Evolutionary conservation across 495 filamentous ascomycete genomes (phyloP), one percentile per base, ranked within the genome.

Genomic region (Penicillium nucicola): DNA sequence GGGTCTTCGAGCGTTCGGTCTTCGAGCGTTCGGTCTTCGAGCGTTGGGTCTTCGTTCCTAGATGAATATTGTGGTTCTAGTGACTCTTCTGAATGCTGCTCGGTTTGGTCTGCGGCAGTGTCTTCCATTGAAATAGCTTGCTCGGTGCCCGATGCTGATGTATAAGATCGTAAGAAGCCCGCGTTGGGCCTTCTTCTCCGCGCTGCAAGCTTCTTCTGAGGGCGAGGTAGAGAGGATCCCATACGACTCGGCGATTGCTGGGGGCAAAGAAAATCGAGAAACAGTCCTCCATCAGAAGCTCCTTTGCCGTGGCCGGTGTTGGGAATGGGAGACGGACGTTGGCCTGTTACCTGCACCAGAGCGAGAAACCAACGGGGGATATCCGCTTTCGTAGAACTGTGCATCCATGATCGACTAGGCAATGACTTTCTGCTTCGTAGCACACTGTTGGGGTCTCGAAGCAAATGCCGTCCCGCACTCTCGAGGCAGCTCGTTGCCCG

Each of bases 401-500:
- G 81, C 42, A 80, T 77, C 81, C 85, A 89, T 49, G 90, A 86
- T 44, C 70, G 63, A 20, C 79, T 80, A 53, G 84, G 84, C 13
- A 92, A 76, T 41, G 74, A 70, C 40, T 81, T 81, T 56, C 76
- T 74, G 56, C 70, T 80, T 59, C 75, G 81, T 54, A 78, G 69
- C n/a, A 76, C 66, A 52, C 72, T 74, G 36, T 71, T 74, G 31
- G 78, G 61, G 49, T 76, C 73, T 58, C 81, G 85, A 55, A 89
- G 69, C 57, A 87, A 76, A 71, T 79, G 78, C 65, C 82, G 80
- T 69, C 80, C 82, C 77, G 85, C 87, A 74, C 81, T 82, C 79
- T 91, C 83, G 69, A 91, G 78, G 75, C 82, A 87, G 74, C 81
- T 79, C 50, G 83, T 82, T 46, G 85, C 86, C 67, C 85, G 86